phyloP scores from a whole-genome alignment of 129 eudicot species.

The Daucus carota region DNA sequence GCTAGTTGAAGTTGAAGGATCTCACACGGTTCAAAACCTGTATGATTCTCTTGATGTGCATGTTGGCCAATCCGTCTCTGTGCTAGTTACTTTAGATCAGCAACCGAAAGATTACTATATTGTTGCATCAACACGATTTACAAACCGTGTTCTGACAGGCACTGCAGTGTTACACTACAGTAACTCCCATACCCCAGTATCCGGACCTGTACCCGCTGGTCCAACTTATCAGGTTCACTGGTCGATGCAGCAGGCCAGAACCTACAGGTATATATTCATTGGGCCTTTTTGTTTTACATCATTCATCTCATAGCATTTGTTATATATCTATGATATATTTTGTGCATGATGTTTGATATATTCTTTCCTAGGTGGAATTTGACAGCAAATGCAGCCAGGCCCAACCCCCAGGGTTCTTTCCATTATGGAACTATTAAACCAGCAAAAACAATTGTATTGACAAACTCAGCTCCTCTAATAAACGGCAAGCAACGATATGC shows the following conservation, averaged over 20 bases:
- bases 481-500: constrained; percentile 75
- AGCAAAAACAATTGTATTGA: constrained; percentile 52
- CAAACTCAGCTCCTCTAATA: constrained; percentile 61
- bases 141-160: constrained; percentile 46
- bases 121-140: constrained; percentile 79
- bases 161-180: constrained; percentile 68
- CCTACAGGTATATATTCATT: constrained; percentile 39
- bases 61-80: constrained; percentile 84
- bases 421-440: constrained; percentile 70
- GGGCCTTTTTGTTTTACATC: background rate
- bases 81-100: constrained; percentile 83
- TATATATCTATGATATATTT: background rate
- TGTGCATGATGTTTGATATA: constrained; percentile 5
- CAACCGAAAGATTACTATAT: constrained; percentile 81
- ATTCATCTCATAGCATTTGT: background rate
- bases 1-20: constrained; percentile 95
- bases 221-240: constrained; percentile 50
- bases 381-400: constrained; percentile 96
- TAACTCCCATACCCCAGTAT: constrained; percentile 55
- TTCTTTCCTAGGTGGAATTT: constrained; percentile 61
- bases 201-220: constrained; percentile 75
- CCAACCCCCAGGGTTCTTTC: constrained; percentile 93
- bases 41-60: constrained; percentile 88
- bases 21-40: constrained; percentile 67
- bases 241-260: constrained; percentile 89